Evolutionary conservation across 2,329 filamentous ascomycete genomes (phyloP), one percentile per base, ranked within the genome.

Genomic region (Calonectria pteridis): DNA sequence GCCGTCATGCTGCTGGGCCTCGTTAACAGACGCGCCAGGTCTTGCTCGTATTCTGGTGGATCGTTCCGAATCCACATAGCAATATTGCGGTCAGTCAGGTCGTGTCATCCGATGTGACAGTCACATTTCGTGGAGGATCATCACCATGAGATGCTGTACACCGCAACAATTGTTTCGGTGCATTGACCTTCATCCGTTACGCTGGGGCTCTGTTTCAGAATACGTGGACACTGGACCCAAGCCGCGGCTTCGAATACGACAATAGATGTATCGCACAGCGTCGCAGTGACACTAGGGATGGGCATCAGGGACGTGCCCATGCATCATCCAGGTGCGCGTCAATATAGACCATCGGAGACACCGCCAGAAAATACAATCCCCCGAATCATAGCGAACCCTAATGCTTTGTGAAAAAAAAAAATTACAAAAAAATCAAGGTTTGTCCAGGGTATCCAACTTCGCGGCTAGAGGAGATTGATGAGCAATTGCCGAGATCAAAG

Each of bases 291-390:
- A 66, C 66, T 51, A 35, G 46, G 43, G 33, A 69, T 31, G 58
- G 58, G 37, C 65, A 65, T 59, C 67, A 68, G 70, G 69, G 53
- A 53, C 71, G 55, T 71, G 74, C 74, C 71, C 75, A 76, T 70
- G 62, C 72, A 76, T 75, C 40, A 71, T 72, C 77, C 73, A 68
- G 68, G 71, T 58, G 59, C 67, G 75, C 76, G 75, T 70, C 72
- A 66, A 67, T 64, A 66, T 74, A 69, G 75, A 55, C 29, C 29
- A 50, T 58, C 74, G 72, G 71, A 65, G 50, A 64, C 68, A 72
- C 77, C 75, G 73, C 64, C 63, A 51, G 50, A 69, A 33, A 71
- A 53, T 46, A 72, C 67, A 67, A 49, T 63, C 62, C 33, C 35
- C 51, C 37, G 35, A 69, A 62, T 63, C 69, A 28, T 58, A 28